Conservation (phyloP, 2,329 filamentous ascomycete species). For the Aspergillus clavatus region DNA sequence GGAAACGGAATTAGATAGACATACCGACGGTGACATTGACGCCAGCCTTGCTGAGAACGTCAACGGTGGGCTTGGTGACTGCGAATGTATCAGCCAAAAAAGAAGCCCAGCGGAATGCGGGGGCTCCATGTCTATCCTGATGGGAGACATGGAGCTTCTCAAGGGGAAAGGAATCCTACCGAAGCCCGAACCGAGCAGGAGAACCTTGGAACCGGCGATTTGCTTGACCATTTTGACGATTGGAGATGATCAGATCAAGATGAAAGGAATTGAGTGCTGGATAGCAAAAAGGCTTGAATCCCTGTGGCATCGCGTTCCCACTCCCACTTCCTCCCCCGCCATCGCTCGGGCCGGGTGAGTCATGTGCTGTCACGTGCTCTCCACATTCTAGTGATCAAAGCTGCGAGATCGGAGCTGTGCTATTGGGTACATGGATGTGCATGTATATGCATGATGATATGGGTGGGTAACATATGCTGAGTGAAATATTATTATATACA, state of each 20-base stretch:
- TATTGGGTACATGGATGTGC: too few relatives aligned
- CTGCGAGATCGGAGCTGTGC: not conserved
- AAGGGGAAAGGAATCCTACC: constrained; percentile 21
- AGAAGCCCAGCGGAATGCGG: not conserved
- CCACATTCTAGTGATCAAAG: not conserved
- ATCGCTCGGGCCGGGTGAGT: constrained; percentile 15
- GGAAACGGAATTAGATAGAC: constrained; percentile 18
- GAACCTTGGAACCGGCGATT: constrained; percentile 37
- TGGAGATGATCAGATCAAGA: constrained; percentile 4
- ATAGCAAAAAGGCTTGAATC: not conserved
- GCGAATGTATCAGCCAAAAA: constrained; percentile 12
- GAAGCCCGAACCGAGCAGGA: constrained; percentile 37
- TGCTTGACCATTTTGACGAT: constrained; percentile 32
- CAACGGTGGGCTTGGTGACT: constrained; percentile 61
- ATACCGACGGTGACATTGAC: constrained; percentile 62
- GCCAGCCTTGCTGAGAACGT: constrained; percentile 57
- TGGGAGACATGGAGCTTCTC: not conserved
- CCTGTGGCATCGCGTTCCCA: not conserved
- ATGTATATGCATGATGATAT: too few relatives aligned
- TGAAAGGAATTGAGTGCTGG: constrained; percentile 9
- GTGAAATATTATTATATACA: not conserved
- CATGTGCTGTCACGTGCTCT: constrained; percentile 21
- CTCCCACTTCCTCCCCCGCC: constrained; percentile 12
- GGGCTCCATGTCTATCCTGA: constrained; percentile 10
- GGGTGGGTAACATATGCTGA: not conserved